Base-by-base conservation (phyloP, 768 basidiomycete genomes). In the Inosperma sp. region DNA sequence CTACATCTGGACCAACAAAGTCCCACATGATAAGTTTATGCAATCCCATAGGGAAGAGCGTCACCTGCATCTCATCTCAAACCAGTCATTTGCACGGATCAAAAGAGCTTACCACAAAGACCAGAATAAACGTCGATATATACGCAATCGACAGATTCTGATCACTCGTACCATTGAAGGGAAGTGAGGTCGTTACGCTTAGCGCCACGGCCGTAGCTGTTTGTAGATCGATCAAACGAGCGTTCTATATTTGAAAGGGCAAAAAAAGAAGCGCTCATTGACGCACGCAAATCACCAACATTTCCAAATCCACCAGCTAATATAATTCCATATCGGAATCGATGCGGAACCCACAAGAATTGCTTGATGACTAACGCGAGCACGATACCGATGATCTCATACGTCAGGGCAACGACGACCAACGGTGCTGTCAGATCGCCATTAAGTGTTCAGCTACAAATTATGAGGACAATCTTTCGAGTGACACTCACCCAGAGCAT, bases 341-440 rank as follows among this genome's bases (percentile, higher is more conserved):
- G 75, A 59, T 86, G 83, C 1, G 88, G 88, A 2, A 89, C 85
- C 80, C 86, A 88, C 58, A 84, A 88, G 43, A 84, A 57, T 54
- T 78, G 76, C 42, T 77, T 78, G 47, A 81, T 66, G n/a, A 77
- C 40, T 70, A 74, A 82, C 0, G 81, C 79, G 19, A 83, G 70
- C 6, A 63, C 29, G 7, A 81, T 61, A 6, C 88, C 84, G 4
- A 84, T 64, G 2, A 58, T 59, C 52, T 83, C 76, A 55, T 89
- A 88, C 4, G 83, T 44, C 0, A 84, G 22, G 0, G 78, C 81
- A n/a, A 86, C 66, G 10, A 86, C 68, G 22, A 82, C 58, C 10
- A 88, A 70, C 2, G 86, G 86, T 4, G 82, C 85, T 86, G 21
- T 37, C 14, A 43, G 35, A 35, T 16, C 2, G 53, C 47, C 6